Conservation (phyloP, 148 eudicot genomes). For the Rhododendron ferrugineum region DNA sequence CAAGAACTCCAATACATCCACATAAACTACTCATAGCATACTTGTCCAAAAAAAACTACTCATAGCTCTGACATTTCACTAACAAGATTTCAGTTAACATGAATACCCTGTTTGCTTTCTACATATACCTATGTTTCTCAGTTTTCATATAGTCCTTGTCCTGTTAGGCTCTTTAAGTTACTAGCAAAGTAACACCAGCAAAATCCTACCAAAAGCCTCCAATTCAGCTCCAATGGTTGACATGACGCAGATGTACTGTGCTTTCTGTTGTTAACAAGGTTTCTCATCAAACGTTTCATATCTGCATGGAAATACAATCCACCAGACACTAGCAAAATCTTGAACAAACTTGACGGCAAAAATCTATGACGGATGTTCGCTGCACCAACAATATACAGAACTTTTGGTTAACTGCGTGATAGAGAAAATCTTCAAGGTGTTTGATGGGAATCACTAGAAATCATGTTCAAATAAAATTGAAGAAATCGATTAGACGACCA, state of each 20-base stretch:
- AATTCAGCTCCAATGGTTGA: neutral
- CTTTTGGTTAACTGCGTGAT: neutral
- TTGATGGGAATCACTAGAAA: neutral
- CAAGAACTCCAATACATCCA: neutral
- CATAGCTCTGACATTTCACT: neutral
- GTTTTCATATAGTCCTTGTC: neutral
- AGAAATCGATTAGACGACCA: neutral
- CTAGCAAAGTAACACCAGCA: neutral
- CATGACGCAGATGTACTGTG: neutral
- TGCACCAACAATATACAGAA: neutral
- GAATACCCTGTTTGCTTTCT: neutral
- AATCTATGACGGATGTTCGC: neutral
- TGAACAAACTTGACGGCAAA: neutral
- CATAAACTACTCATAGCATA: neutral
- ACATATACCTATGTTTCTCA: neutral
- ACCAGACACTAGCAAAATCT: neutral
- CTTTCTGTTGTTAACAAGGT: neutral
- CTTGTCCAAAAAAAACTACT: no score
- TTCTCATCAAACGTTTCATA: neutral
- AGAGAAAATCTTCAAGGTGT: neutral
- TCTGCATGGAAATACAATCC: neutral
- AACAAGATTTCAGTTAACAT: neutral
- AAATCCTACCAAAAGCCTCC: neutral
- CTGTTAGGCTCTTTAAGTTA: neutral
- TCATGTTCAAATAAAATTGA: no score